A percentile compares a stretch with the other conserved stretches of the same genome.
phyloP scores from a whole-genome alignment of 2,329 filamentous ascomycete species.

The Monilinia laxa region DNA sequence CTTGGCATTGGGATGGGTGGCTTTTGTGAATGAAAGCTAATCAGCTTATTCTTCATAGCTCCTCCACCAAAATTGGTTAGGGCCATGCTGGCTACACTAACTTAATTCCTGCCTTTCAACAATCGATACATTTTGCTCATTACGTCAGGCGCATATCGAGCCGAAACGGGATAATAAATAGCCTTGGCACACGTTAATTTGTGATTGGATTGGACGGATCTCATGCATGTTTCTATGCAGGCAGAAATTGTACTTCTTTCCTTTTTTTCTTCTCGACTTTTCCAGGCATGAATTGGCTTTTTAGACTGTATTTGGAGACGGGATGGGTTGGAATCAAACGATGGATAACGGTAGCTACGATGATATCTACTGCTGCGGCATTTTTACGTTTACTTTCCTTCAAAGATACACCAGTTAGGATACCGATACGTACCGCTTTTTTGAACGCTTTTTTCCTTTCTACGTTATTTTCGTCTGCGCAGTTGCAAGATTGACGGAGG shows the following conservation, averaged over 20 bases:
- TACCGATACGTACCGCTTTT: background rate
- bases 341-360: conserved; percentile 8
- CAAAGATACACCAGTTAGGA: conserved; percentile 6
- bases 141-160: conserved; percentile 1
- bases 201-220: conserved; percentile 1
- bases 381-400: background rate
- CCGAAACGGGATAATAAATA: conserved; percentile 9
- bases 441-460: background rate
- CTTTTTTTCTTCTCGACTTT: background rate
- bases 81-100: conserved; percentile 70
- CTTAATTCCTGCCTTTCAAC: conserved; percentile 43
- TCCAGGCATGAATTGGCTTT: background rate
- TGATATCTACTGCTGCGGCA: conserved; percentile 1
- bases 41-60: conserved; percentile 46
- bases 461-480: background rate
- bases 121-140: conserved; percentile 1
- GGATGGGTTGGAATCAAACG: conserved; percentile 6
- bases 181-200: conserved; percentile 1
- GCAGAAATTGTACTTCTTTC: background rate
- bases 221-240: background rate
- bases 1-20: conserved; percentile 25
- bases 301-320: conserved; percentile 19
- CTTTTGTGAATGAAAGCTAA: conserved; percentile 31
- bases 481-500: background rate
- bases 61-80: conserved; percentile 63